phyloP scores from a whole-genome alignment of 352 stramenopile species.

The Bremia lactucae region DNA sequence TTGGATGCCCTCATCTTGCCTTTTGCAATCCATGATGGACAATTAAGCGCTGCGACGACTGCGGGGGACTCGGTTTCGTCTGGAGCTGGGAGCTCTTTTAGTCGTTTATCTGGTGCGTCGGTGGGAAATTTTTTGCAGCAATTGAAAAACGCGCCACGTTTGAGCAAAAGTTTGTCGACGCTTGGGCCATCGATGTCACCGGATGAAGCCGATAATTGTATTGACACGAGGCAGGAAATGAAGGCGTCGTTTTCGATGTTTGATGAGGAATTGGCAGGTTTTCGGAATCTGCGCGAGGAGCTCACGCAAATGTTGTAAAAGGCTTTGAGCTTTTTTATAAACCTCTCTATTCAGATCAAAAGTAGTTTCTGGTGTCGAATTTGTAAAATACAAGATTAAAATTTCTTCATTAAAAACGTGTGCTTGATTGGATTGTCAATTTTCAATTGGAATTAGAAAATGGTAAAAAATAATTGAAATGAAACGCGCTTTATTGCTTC shows the following conservation, averaged over 20 bases:
- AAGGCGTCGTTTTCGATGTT: conserved; percentile 26
- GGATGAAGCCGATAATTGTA: not conserved
- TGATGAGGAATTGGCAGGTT: conserved; percentile 69
- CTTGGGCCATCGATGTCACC: not conserved
- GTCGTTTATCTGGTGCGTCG: conserved; percentile 17
- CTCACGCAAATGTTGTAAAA: conserved; percentile 32
- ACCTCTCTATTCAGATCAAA: too few relatives aligned
- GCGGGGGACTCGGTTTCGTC: conserved; percentile 30
- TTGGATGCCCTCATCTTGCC: conserved; percentile 35
- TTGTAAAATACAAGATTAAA: too few relatives aligned
- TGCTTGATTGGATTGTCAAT: too few relatives aligned
- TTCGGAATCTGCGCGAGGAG: conserved; percentile 58
- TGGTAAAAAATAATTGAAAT: too few relatives aligned
- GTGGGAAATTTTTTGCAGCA: conserved; percentile 74
- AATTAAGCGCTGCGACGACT: conserved; percentile 33
- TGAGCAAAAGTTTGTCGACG: conserved; percentile 13
- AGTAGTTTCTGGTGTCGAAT: too few relatives aligned
- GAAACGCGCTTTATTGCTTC: not conserved
- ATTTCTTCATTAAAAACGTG: too few relatives aligned
- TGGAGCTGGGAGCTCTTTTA: conserved; percentile 7
- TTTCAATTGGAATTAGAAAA: too few relatives aligned
- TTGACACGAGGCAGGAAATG: conserved; percentile 1
- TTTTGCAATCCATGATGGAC: conserved; percentile 49
- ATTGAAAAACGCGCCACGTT: conserved; percentile 60
- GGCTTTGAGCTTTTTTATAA: too few relatives aligned